Evolutionary conservation across 163 green algal genomes (phyloP).

Genomic region (Trebouxiophyceae sp.): DNA sequence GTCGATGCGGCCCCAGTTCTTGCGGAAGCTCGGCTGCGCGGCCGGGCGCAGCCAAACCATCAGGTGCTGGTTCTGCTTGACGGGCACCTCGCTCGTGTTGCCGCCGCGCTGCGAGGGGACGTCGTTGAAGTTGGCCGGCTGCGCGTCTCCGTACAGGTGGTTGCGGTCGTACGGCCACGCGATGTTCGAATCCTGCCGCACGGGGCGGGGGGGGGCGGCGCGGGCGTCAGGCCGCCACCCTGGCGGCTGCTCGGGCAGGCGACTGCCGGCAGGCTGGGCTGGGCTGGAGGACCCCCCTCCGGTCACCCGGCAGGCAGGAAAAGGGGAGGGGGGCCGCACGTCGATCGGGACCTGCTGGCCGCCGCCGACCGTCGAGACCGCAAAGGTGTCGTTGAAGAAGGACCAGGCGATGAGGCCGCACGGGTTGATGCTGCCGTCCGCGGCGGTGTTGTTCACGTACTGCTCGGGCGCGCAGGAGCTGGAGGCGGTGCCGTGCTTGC

Average conservation of each 20-base stretch:
- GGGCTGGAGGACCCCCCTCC: too few species aligned
- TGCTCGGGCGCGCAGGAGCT: constrained; percentile 46
- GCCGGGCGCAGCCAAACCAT: constrained; percentile 57
- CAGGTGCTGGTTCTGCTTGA: constrained; percentile 46
- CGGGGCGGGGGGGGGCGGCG: background rate
- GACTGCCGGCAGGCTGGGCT: too few species aligned
- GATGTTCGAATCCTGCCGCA: constrained; percentile 33
- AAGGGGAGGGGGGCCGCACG: constrained; percentile 1
- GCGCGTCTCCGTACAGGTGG: constrained; percentile 37
- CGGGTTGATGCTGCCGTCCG: constrained; percentile 59
- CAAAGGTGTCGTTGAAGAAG: constrained; percentile 94
- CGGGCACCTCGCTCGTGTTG: constrained; percentile 15
- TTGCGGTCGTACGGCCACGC: constrained; percentile 42
- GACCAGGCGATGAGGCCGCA: constrained; percentile 87
- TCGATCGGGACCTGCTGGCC: constrained; percentile 7
- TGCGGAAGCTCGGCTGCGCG: constrained; percentile 24
- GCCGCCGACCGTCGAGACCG: too few species aligned
- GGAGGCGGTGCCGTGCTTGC: background rate
- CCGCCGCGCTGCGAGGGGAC: constrained; percentile 26
- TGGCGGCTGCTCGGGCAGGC: background rate
- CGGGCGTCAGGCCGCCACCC: background rate
- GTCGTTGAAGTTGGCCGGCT: constrained; percentile 42
- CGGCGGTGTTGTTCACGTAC: constrained; percentile 20
- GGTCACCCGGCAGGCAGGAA: too few species aligned
- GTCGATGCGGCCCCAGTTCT: constrained; percentile 44